These are phyloP conservation scores for Kodamaea derodonti DNA, from an alignment of 1,139 yeast genomes.

Conservation along the genomic window DNA sequence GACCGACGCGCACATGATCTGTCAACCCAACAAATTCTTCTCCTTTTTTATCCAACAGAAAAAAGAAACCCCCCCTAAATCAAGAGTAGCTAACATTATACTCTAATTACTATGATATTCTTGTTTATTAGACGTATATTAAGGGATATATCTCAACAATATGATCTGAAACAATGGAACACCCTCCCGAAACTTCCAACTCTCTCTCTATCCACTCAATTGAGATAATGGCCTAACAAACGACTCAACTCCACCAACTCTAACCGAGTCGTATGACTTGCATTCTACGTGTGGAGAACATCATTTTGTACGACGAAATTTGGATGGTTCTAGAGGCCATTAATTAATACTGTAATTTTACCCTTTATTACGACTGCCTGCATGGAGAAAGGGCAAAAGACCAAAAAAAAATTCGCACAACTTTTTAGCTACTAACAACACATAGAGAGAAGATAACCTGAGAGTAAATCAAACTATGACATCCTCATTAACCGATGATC, in stretches of 20 bases:
- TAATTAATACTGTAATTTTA: no score
- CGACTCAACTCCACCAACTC: neutral
- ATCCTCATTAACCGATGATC: slow-evolving; percentile 14
- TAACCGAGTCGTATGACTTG: neutral
- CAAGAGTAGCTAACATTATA: no score
- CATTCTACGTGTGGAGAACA: neutral
- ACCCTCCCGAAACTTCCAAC: no score
- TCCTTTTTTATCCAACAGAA: slow-evolving; percentile 2
- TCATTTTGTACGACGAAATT: neutral
- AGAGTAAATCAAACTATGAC: slow-evolving; percentile 9
- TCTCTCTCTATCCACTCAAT: no score
- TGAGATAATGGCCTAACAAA: no score
- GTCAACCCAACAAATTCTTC: slow-evolving; percentile 2
- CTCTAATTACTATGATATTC: no score
- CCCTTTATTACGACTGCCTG: neutral
- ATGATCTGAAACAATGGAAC: no score
- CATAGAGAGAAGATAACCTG: no score
- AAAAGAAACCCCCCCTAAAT: slow-evolving; percentile 1
- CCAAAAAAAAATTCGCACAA: slow-evolving; percentile 2
- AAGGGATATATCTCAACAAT: no score
- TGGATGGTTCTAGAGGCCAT: neutral
- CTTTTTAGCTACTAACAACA: slow-evolving; percentile 3
- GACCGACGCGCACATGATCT: no score
- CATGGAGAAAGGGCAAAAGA: neutral
- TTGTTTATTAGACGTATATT: no score